Evolutionary conservation across 2,329 filamentous ascomycete species (phyloP), one percentile per base, ranked within the genome.

Genomic region (Ophiosphaerella narmari): DNA sequence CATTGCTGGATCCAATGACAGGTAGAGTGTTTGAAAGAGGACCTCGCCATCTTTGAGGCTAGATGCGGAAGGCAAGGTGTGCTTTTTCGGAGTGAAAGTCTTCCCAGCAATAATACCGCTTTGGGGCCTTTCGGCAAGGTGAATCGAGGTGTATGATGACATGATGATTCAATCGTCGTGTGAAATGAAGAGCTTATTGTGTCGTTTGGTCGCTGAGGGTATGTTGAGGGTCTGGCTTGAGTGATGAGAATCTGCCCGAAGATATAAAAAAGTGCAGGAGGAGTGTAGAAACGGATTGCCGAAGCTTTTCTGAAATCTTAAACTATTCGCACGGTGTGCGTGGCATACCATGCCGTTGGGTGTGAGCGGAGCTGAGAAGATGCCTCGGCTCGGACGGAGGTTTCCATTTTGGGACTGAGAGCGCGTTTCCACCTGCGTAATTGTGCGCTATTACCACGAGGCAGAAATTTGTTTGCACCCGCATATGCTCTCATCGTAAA

Each of bases 1-100:
- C 87, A 90, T 90, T n/a, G 87, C 86, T 1, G 88, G 87, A 72
- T 90, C 88, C 34, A 90, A 78, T 8, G 84, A 86, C 38, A 89
- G 78, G 65, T 89, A 90, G 52, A 87, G 76, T 2, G 75, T 75
- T 50, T 78, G 75, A 49, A 80, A 76, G 50, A 90, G 78, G 47
- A 90, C 77, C 65, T 90, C 75, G 57, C 86, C 86, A 76, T 85
- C 80, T 67, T 86, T 80, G 36, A 88, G 77, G 52, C 82, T 77
- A 1, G 67, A 61, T 34, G 74, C 72, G 1, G 67, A 60, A 6
- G 78, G 70, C 4, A 82, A 77, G 1, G 81, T 76, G 1, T 77
- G 72, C 39, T 75, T 76, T 62, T 83, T 79, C 32, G 80, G 63
- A 34, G 73, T 74, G 73, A 90, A 89, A 12, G 87, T 90, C 67